Evolutionary conservation across 1,284 basidiomycete species (phyloP).

Genomic region (Sanghuangporus weigelae): DNA sequence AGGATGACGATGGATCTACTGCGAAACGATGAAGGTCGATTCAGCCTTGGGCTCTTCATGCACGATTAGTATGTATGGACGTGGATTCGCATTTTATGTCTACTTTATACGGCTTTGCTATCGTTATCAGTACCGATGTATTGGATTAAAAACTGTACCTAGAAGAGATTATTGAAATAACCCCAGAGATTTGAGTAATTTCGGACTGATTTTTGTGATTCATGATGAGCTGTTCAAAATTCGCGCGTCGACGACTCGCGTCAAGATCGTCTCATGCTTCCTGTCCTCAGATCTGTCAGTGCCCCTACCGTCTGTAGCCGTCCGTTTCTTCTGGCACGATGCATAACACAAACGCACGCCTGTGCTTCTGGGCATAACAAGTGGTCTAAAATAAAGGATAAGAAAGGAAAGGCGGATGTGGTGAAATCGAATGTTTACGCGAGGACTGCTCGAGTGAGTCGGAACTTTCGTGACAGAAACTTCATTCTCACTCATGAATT

Average conservation of each 20-base stretch:
- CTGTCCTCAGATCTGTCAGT: conserved; percentile 24
- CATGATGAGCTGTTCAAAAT: not conserved
- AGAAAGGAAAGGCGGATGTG: conserved; percentile 69
- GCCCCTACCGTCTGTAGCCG: not conserved
- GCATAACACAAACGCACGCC: conserved; percentile 34
- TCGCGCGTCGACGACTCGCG: not conserved
- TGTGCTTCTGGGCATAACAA: conserved; percentile 62
- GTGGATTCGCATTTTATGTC: no score
- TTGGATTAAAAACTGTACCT: no score
- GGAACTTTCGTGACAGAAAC: not conserved
- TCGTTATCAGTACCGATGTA: no score
- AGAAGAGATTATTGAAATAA: no score
- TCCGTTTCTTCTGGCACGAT: conserved; percentile 12
- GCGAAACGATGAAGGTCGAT: not conserved
- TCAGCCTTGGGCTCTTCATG: not conserved
- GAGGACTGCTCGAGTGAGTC: conserved; percentile 54
- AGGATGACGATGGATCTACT: not conserved
- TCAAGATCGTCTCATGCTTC: conserved; percentile 25
- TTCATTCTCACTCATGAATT: not conserved
- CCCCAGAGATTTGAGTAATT: no score
- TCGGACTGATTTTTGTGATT: no score
- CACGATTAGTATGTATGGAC: no score
- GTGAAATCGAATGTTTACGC: conserved; percentile 59
- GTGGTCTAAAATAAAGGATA: conserved; percentile 88
- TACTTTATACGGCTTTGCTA: no score